Evolutionary conservation across 2,329 filamentous ascomycete genomes (phyloP).

Genomic region (Sarocladiaceae sp.): DNA sequence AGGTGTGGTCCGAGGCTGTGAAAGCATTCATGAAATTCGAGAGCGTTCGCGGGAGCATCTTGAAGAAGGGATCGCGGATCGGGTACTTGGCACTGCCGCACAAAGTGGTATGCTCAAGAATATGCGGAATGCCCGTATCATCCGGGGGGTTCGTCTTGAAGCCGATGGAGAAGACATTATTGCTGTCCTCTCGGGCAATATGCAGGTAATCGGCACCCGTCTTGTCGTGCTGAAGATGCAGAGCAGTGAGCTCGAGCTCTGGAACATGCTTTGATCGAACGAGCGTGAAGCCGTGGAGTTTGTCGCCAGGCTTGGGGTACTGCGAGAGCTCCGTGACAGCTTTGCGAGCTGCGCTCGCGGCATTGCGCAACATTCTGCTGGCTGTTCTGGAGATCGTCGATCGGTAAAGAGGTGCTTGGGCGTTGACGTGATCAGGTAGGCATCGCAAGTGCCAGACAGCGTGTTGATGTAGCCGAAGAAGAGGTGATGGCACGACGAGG

Average conservation of each 20-base stretch:
- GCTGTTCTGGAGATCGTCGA: not conserved
- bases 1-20: constrained; percentile 92
- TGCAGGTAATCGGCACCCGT: constrained; percentile 95
- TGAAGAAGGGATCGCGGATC: constrained; percentile 99
- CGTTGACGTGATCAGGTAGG: not conserved
- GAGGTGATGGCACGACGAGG: not conserved
- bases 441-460: not conserved
- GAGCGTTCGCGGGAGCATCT: constrained; percentile 96
- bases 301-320: constrained; percentile 73
- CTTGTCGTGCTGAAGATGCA: constrained; percentile 88
- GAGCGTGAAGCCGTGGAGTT: constrained; percentile 89
- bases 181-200: constrained; percentile 88
- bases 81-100: constrained; percentile 94
- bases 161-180: constrained; percentile 98
- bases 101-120: constrained; percentile 93
- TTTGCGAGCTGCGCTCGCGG: constrained; percentile 44
- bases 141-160: constrained; percentile 99
- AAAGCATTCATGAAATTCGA: constrained; percentile 99
- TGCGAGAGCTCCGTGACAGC: constrained; percentile 71
- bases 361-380: constrained; percentile 44
- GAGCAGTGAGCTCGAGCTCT: constrained; percentile 84
- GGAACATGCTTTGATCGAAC: constrained; percentile 85
- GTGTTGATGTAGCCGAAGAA: not conserved
- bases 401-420: not conserved
- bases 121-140: constrained; percentile 92